These are phyloP conservation scores for Moniliella sp. DNA, from an alignment of 1,284 basidiomycete genomes.

Conservation along the genomic window DNA sequence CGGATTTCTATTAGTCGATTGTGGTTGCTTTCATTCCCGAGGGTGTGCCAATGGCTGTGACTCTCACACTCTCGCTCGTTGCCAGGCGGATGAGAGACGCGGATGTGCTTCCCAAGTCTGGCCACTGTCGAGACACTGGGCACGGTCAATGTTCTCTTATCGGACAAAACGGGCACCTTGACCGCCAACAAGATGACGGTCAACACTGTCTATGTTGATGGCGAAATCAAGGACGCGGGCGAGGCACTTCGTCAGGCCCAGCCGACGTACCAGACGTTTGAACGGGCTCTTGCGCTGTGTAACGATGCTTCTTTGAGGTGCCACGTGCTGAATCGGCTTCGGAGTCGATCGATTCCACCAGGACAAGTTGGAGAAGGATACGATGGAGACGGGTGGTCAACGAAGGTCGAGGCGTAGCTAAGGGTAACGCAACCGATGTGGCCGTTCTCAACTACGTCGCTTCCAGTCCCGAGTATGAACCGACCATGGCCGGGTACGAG, in stretches of 20 bases:
- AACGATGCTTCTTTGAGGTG: constrained; percentile 45
- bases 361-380: constrained; percentile 38
- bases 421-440: not conserved
- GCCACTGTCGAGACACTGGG: constrained; percentile 50
- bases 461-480: not conserved
- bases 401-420: constrained; percentile 40
- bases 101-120: constrained; percentile 41
- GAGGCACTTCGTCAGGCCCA: not conserved
- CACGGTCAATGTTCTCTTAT: constrained; percentile 46
- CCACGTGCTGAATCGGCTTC: too few species aligned
- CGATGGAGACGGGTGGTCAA: constrained; percentile 47
- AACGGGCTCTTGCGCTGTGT: constrained; percentile 36
- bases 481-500: not conserved
- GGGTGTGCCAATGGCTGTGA: constrained; percentile 50
- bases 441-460: not conserved
- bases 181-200: constrained; percentile 55
- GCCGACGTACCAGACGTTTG: not conserved
- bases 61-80: constrained; percentile 48
- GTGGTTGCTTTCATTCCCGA: constrained; percentile 48
- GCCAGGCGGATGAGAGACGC: constrained; percentile 51
- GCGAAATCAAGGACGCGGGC: not conserved
- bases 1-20: too few species aligned
- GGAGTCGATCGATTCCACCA: too few species aligned
- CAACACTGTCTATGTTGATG: constrained; percentile 9
- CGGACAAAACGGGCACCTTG: constrained; percentile 54